Conservation (phyloP, 2,329 filamentous ascomycete species). For the Pseudogymnoascus sp. region DNA sequence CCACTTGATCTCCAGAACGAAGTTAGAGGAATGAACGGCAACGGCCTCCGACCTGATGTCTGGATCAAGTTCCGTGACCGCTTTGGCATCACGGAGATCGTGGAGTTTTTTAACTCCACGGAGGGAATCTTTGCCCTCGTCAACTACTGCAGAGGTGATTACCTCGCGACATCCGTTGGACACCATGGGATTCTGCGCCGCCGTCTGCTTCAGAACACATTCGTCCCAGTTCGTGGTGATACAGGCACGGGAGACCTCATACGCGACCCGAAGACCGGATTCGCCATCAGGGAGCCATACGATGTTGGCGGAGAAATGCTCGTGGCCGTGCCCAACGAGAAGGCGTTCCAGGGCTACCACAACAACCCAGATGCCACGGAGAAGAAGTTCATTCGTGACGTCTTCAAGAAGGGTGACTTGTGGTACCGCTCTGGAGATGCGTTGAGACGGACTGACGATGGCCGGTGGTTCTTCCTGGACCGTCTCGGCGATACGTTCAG, state of each 20-base stretch:
- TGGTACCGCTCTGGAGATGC: constrained; percentile 65
- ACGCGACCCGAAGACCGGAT: constrained; percentile 59
- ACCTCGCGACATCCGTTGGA: constrained; percentile 55
- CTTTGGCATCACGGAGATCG: constrained; percentile 53
- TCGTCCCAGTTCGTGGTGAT: constrained; percentile 61
- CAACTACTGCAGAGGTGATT: constrained; percentile 54
- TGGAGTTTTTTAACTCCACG: constrained; percentile 71
- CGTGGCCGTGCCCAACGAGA: constrained; percentile 48
- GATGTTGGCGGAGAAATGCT: constrained; percentile 68
- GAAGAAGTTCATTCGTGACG: constrained; percentile 56
- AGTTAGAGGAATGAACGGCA: constrained; percentile 54
- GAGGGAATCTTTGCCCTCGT: constrained; percentile 59
- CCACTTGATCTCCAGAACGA: constrained; percentile 51
- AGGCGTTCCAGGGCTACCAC: constrained; percentile 60
- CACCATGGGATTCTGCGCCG: constrained; percentile 60
- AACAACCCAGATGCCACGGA: constrained; percentile 57
- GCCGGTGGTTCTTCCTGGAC: constrained; percentile 63
- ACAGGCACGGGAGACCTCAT: constrained; percentile 57
- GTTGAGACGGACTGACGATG: constrained; percentile 51
- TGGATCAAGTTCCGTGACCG: constrained; percentile 56
- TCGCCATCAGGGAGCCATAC: constrained; percentile 54
- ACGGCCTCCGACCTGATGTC: constrained; percentile 60
- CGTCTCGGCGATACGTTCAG: constrained; percentile 65
- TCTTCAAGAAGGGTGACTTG: constrained; percentile 58
- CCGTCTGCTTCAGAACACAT: constrained; percentile 41